These are phyloP conservation scores for Anthracocystis walkeri DNA, from an alignment of 1,284 basidiomycete species.

Conservation along the genomic window DNA sequence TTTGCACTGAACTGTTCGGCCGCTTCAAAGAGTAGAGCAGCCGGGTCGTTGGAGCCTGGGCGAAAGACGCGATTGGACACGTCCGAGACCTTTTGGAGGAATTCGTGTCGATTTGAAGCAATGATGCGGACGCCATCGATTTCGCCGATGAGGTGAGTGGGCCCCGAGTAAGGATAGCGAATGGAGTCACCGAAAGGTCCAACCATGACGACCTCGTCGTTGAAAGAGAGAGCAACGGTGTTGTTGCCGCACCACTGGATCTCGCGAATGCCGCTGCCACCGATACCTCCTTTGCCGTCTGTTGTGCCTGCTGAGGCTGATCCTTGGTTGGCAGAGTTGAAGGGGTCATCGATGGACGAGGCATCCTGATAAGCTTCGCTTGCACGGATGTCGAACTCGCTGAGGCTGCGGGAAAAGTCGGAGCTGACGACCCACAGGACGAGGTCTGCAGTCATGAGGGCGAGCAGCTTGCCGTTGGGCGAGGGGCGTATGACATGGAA, in stretches of 20 bases:
- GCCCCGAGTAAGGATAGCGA: slow-evolving; percentile 83
- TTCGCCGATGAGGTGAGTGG: slow-evolving; percentile 84
- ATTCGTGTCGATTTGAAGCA: slow-evolving; percentile 82
- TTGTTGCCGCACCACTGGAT: slow-evolving; percentile 97
- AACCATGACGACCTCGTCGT: slow-evolving; percentile 82
- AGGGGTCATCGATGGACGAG: slow-evolving; percentile 31
- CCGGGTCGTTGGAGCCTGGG: slow-evolving; percentile 90
- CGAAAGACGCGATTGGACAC: slow-evolving; percentile 74
- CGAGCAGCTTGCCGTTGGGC: slow-evolving; percentile 92
- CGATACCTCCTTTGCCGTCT: slow-evolving; percentile 46
- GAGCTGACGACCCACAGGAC: slow-evolving; percentile 90
- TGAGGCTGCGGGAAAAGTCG: slow-evolving; percentile 88
- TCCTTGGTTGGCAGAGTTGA: slow-evolving; percentile 15
- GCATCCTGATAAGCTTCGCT: slow-evolving; percentile 54
- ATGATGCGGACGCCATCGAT: slow-evolving; percentile 87
- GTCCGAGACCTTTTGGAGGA: slow-evolving; percentile 83
- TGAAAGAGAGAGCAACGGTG: slow-evolving; percentile 88
- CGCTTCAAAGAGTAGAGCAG: slow-evolving; percentile 91
- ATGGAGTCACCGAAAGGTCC: slow-evolving; percentile 91
- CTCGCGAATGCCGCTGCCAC: slow-evolving; percentile 53
- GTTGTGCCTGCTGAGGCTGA: neutral
- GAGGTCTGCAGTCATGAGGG: slow-evolving; percentile 80
- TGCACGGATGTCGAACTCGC: slow-evolving; percentile 76
- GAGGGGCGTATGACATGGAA: slow-evolving; percentile 88
- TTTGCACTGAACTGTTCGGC: slow-evolving; percentile 85